Base-by-base conservation (phyloP, 208 protist species). In the Leishmania mexicana region DNA sequence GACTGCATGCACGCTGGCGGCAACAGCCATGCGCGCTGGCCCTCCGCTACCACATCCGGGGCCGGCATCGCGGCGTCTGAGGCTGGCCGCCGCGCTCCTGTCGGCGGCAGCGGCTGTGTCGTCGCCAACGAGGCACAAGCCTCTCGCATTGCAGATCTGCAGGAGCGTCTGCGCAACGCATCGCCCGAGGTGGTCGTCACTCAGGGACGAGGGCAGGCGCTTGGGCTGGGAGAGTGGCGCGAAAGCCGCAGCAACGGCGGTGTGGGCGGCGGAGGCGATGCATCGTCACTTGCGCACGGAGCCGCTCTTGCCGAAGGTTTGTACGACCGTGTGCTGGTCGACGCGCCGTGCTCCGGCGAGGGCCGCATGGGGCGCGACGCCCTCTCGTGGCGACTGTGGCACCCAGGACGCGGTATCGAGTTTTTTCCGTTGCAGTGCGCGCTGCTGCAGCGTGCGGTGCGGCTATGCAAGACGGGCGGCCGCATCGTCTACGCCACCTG, bases 401-500 rank as follows among this genome's bases (percentile, higher is more conserved):
- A 95, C 67, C 89, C 96, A 15, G 71, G 86, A 15, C 80, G 79
- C 28, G 90, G 80, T 0, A 73, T 95, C 40, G 88, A 93, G 76
- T 96, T 93, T 71, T 90, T 94, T 58, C 79, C 79, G 15, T 79
- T 79, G 28, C 98, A 99, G 89, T 57, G 92, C 13, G 83, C 83
- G 62, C 87, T 99, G 38, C 88, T 97, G n/a, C 79, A 79, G 8
- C 91, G 84, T 7, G 97, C 92, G 21, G 67, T 97, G 38, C 82
- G 82, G 17, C 81, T 96, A 10, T 94, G 92, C 80, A 76, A 71
- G n/a, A 75, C 78, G 13, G 94, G 95, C 17, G 98, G 98, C 54
- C 77, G 77, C 31, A 83, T 99, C 3, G 96, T 99, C 17, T 99
- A 99, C 88, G 94, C 95, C 6, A 99, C 98, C 21, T 99, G 98